Percentiles rank a stretch among this genome's conserved stretches.
These are phyloP conservation scores for Schizophyllum amplum DNA, from an alignment of 1,284 basidiomycete species.

Conservation along the genomic window DNA sequence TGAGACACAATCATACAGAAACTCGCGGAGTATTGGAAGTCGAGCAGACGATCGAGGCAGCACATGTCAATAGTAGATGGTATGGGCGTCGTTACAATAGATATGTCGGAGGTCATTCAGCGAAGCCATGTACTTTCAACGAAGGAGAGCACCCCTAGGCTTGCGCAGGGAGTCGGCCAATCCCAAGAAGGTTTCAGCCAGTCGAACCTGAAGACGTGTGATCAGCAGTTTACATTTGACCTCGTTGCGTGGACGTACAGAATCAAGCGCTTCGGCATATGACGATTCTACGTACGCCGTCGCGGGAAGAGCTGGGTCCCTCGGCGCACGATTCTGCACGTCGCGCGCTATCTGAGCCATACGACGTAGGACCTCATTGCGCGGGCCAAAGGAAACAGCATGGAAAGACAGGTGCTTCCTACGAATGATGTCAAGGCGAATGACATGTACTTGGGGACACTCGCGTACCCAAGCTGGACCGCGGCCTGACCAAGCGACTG, in stretches of 20 bases:
- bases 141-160: slow-evolving; percentile 30
- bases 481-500: slow-evolving; percentile 39
- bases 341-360: slow-evolving; percentile 49
- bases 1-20: too few relatives aligned
- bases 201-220: slow-evolving; percentile 32
- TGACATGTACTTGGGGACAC: not conserved
- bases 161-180: slow-evolving; percentile 53
- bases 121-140: too few relatives aligned
- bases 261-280: slow-evolving; percentile 45
- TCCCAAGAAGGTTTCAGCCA: slow-evolving; percentile 55
- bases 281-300: slow-evolving; percentile 35
- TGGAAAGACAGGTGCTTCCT: slow-evolving; percentile 56
- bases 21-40: too few relatives aligned
- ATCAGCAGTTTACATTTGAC: not conserved
- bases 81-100: too few relatives aligned
- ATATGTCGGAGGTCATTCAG: too few relatives aligned
- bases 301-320: slow-evolving; percentile 32
- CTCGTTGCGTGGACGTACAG: slow-evolving; percentile 27
- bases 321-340: slow-evolving; percentile 38
- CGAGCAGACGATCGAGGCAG: too few relatives aligned
- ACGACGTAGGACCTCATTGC: slow-evolving; percentile 28
- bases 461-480: slow-evolving; percentile 37
- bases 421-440: not conserved
- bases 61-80: too few relatives aligned
- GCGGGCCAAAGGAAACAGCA: slow-evolving; percentile 45